Percentiles rank a stretch among this genome's conserved stretches.
phyloP scores from a whole-genome alignment of 73 alveolate genomes.

The Paraurostyla sp. region DNA sequence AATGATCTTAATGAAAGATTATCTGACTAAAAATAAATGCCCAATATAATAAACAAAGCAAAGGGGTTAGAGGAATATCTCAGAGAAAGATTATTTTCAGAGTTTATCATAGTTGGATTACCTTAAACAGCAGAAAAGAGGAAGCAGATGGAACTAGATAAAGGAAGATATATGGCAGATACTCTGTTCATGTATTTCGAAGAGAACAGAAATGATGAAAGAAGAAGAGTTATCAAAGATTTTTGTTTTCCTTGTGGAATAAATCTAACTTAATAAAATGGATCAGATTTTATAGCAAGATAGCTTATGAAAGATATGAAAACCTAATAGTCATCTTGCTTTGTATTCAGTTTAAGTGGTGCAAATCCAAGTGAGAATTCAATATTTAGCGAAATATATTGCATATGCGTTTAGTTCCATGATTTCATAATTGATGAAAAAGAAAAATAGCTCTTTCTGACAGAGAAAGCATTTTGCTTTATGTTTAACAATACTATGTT shows the following conservation, averaged over 20 bases:
- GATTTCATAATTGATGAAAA: neutral
- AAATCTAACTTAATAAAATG: neutral
- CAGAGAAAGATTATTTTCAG: conserved; percentile 13
- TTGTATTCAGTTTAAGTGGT: conserved; percentile 35
- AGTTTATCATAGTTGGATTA: neutral
- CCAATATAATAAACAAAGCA: neutral
- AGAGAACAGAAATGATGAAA: conserved; percentile 25
- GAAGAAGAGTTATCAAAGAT: conserved; percentile 12
- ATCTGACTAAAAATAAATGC: neutral
- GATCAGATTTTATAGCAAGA: neutral
- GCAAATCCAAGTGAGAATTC: neutral
- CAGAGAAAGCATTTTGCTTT: conserved; percentile 30
- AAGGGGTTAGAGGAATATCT: neutral
- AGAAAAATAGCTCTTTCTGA: neutral
- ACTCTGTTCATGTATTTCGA: conserved; percentile 9
- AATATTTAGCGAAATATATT: conserved; percentile 5
- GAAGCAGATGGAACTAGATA: neutral
- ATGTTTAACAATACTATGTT: conserved; percentile 1
- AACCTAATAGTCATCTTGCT: neutral
- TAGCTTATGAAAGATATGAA: neutral
- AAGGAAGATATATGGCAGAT: neutral
- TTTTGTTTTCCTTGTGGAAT: conserved; percentile 46
- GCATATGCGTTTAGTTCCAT: neutral
- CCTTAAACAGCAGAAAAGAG: neutral
- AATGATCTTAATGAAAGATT: conserved; percentile 3